These are phyloP conservation scores for Diaporthe citriasiana DNA, from an alignment of 2,329 filamentous ascomycete genomes.

Conservation along the genomic window DNA sequence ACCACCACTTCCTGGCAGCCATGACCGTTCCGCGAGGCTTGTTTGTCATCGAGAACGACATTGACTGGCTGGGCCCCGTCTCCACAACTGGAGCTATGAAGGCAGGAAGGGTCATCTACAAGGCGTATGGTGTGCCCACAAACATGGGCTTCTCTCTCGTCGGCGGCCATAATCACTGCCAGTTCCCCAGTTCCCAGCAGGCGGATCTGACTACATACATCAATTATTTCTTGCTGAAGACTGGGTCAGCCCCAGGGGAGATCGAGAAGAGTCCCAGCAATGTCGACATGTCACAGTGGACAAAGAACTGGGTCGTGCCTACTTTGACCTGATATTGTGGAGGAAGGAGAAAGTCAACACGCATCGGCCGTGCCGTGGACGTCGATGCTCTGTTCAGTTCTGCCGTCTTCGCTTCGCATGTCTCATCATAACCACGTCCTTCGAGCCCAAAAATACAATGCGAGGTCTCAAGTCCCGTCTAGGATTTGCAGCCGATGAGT, in stretches of 20 bases:
- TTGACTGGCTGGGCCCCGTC: conserved; percentile 71
- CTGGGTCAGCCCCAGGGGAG: conserved; percentile 50
- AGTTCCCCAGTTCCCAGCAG: conserved; percentile 67
- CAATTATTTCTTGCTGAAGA: conserved; percentile 65
- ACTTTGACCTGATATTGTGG: conserved; percentile 49
- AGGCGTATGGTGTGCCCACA: conserved; percentile 65
- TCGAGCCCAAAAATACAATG: conserved; percentile 1
- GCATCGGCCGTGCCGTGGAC: neutral
- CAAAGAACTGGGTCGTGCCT: conserved; percentile 57
- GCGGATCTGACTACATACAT: conserved; percentile 67
- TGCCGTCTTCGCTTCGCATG: neutral
- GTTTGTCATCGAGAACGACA: conserved; percentile 69
- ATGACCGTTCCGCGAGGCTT: conserved; percentile 69
- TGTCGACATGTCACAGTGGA: conserved; percentile 56
- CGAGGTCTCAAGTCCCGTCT: neutral
- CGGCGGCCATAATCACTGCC: conserved; percentile 68
- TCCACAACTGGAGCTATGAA: conserved; percentile 71
- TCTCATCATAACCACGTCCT: conserved; percentile 9
- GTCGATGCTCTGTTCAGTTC: neutral
- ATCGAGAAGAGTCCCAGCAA: conserved; percentile 56
- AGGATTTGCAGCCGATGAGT: neutral
- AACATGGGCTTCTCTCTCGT: conserved; percentile 71
- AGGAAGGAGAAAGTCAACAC: neutral
- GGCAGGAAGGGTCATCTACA: conserved; percentile 66
- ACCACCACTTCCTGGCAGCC: conserved; percentile 71